Percentiles rank a stretch among this genome's conserved stretches.
phyloP scores from a whole-genome alignment of 306 rosid species.

The Pterocarpus santalinus region DNA sequence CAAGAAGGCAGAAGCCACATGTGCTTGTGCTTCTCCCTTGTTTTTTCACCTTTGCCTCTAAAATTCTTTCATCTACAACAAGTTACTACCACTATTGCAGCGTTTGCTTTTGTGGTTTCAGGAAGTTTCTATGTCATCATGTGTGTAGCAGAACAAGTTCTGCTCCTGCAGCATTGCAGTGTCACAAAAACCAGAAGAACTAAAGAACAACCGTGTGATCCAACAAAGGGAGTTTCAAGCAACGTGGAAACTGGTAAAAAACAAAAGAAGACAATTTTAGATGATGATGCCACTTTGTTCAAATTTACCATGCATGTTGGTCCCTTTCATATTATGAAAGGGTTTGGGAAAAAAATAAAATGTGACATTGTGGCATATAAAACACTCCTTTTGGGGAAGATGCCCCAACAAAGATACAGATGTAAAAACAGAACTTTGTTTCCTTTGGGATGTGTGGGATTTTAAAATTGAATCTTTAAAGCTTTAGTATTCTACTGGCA shows the following conservation, averaged over 20 bases:
- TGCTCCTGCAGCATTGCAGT: constrained; percentile 8
- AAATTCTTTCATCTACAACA: constrained; percentile 6
- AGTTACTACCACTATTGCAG: constrained; percentile 11
- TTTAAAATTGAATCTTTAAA: constrained; percentile 50
- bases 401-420: constrained; percentile 34
- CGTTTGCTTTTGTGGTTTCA: constrained; percentile 32
- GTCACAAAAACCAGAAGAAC: neutral
- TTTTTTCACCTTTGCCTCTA: constrained; percentile 12
- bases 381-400: constrained; percentile 41
- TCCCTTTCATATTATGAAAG: constrained; percentile 27
- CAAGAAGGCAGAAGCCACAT: neutral
- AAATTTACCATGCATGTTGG: constrained; percentile 37
- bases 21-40: constrained; percentile 35
- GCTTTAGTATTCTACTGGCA: neutral
- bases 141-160: constrained; percentile 26
- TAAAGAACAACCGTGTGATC: constrained; percentile 24
- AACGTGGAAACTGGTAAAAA: neutral
- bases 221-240: neutral
- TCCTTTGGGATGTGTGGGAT: constrained; percentile 52
- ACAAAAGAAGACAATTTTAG: constrained; percentile 15
- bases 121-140: constrained; percentile 43
- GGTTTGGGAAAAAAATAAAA: neutral
- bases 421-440: constrained; percentile 51
- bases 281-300: constrained; percentile 23
- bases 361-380: neutral